Evolutionary conservation across 2,329 filamentous ascomycete species (phyloP), one percentile per base, ranked within the genome.

Genomic region (Grosmannia clavigera): DNA sequence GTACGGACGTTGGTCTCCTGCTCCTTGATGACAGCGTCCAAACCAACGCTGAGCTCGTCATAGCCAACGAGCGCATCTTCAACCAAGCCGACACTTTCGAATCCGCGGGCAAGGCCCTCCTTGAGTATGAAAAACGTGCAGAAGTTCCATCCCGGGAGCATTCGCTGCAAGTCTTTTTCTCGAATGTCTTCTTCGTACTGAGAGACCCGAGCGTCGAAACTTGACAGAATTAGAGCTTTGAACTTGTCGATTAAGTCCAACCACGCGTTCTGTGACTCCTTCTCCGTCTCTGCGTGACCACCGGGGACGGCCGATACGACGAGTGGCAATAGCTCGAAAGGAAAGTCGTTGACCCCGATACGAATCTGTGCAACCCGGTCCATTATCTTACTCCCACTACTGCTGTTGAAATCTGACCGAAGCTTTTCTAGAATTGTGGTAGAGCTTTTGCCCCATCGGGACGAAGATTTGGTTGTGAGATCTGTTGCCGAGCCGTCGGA

Each of bases 91-190:
- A 97, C 92, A 69, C 90, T 97, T 71, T 99, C 95, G 66, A 99
- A 96, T 0, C 92, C 95, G 65, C 90, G 82, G 1, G 94, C 92
- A 43, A 99, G 76, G 0, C 94, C 94, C 71, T 99, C 94, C 69
- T 99, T 99, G 10, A 99, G 79, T 19, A 99, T 92, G 70, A 99
- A 99, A 70, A 99, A 99, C 0, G 94, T 99, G 73, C 94, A 97
- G 70, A 99, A 99, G 69, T 99, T 99, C 94, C 94, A 99, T 0
- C 94, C 94, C 0, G 94, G 94, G 22, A 99, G 75, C 40, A 79
- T 85, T 55, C 92, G 82, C 70, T 97, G 92, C 0, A 86, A 82
- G 66, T 97, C 92, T 68, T 92, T 94, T 71, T 96, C 94, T 64
- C 90, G 88, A 66, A 99, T 96, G 66, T 99, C 94, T 62, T 96